Conservation (phyloP, 1,139 yeast species). For the Lodderomyces parapsilosis region DNA sequence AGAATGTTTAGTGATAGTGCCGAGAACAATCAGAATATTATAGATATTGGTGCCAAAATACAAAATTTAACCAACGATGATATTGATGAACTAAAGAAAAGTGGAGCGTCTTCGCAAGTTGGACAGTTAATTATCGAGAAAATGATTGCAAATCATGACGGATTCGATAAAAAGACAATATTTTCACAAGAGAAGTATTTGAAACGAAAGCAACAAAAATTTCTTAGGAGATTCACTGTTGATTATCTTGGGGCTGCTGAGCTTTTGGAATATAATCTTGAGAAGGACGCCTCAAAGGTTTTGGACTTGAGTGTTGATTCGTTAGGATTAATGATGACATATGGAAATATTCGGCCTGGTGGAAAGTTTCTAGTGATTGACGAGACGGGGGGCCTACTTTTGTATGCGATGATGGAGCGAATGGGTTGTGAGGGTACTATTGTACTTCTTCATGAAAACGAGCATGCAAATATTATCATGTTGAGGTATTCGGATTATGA, state of each 20-base stretch:
- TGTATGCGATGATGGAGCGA: slow-evolving; percentile 84
- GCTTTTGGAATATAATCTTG: slow-evolving; percentile 69
- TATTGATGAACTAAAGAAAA: slow-evolving; percentile 73
- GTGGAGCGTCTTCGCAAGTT: slow-evolving; percentile 58
- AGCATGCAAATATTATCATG: slow-evolving; percentile 79
- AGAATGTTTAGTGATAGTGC: slow-evolving; percentile 43
- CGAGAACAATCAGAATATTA: slow-evolving; percentile 69
- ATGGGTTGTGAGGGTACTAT: slow-evolving; percentile 83
- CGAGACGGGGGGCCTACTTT: slow-evolving; percentile 85
- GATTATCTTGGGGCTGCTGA: slow-evolving; percentile 78
- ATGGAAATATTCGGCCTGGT: slow-evolving; percentile 83
- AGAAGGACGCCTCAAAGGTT: slow-evolving; percentile 70
- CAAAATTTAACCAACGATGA: slow-evolving; percentile 75
- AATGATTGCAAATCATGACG: slow-evolving; percentile 79
- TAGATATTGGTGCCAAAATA: slow-evolving; percentile 71
- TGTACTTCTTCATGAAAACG: slow-evolving; percentile 83
- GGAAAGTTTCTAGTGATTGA: slow-evolving; percentile 87
- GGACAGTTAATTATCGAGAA: slow-evolving; percentile 84
- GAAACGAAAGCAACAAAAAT: slow-evolving; percentile 89
- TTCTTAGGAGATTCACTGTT: slow-evolving; percentile 79
- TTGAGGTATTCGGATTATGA: slow-evolving; percentile 63
- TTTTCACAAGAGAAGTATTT: slow-evolving; percentile 90
- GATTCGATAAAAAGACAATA: slow-evolving; percentile 84
- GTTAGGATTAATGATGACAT: slow-evolving; percentile 69
- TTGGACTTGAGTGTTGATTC: slow-evolving; percentile 83